Evolutionary conservation across 768 basidiomycete genomes (phyloP).

Genomic region (Hygrophorus russula): DNA sequence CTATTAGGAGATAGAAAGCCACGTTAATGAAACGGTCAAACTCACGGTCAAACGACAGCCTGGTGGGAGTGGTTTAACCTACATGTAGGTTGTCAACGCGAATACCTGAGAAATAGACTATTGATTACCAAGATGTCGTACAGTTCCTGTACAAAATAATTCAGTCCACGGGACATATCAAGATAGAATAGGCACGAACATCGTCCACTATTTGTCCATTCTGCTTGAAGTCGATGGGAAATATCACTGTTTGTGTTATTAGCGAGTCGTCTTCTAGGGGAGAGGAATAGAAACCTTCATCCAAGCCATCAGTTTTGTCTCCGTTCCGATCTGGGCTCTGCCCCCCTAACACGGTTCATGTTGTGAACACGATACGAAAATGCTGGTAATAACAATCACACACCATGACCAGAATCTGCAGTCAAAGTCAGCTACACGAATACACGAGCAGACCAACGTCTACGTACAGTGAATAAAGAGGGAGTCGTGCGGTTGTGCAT

Average conservation of each 20-base stretch:
- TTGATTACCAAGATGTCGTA: constrained; percentile 34
- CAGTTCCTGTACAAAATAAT: constrained; percentile 26
- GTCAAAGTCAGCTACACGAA: neutral
- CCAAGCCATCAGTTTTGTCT: constrained; percentile 70
- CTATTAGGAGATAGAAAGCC: neutral
- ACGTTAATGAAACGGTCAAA: neutral
- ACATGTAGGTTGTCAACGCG: neutral
- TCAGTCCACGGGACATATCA: neutral
- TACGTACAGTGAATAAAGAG: constrained; percentile 64
- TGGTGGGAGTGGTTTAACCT: constrained; percentile 33
- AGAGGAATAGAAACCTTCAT: constrained; percentile 44
- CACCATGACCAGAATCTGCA: neutral
- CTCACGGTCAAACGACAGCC: constrained; percentile 44
- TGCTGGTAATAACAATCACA: neutral
- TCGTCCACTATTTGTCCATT: constrained; percentile 70
- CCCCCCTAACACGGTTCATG: constrained; percentile 94
- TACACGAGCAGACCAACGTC: neutral
- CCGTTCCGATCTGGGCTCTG: constrained; percentile 71
- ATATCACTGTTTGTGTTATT: constrained; percentile 47
- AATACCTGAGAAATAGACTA: neutral
- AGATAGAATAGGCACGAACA: constrained; percentile 19
- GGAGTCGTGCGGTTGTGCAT: constrained; percentile 59
- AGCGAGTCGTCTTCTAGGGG: neutral
- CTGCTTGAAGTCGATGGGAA: constrained; percentile 75
- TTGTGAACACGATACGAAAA: neutral